These are phyloP conservation scores for Aspergillus jensenii DNA, from an alignment of 2,329 filamentous ascomycete genomes.

Conservation along the genomic window DNA sequence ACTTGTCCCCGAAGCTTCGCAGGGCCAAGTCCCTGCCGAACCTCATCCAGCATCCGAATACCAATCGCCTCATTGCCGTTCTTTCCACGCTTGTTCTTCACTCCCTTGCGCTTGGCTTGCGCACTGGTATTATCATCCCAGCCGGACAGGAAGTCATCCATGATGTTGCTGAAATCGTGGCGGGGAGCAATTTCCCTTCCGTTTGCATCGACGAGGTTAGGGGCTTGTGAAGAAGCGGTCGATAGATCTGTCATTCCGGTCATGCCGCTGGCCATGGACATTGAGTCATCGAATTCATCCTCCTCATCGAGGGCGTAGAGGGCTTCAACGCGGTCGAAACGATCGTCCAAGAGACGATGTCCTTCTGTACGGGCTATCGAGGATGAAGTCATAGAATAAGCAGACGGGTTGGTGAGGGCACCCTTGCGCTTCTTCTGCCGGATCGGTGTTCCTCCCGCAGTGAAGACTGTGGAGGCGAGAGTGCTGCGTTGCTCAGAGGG, in stretches of 20 bases:
- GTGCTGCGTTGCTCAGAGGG: conserved; percentile 44
- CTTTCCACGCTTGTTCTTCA: conserved; percentile 64
- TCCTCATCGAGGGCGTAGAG: conserved; percentile 67
- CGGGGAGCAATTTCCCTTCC: conserved; percentile 58
- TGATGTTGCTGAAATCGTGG: conserved; percentile 80
- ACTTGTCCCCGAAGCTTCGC: conserved; percentile 56
- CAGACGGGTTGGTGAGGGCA: conserved; percentile 81
- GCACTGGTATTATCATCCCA: conserved; percentile 46
- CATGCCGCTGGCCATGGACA: conserved; percentile 50
- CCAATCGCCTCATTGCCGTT: conserved; percentile 79
- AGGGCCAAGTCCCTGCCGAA: conserved; percentile 75
- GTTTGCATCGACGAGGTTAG: conserved; percentile 48
- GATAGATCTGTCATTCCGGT: conserved; percentile 61
- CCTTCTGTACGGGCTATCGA: conserved; percentile 85
- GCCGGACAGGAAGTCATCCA: conserved; percentile 86
- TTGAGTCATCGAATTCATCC: conserved; percentile 51
- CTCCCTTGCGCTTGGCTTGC: conserved; percentile 44
- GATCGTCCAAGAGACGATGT: conserved; percentile 77
- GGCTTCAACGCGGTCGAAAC: conserved; percentile 90
- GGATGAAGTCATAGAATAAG: conserved; percentile 89
- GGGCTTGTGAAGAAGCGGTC: conserved; percentile 58
- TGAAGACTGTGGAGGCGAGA: conserved; percentile 46
- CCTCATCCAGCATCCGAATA: conserved; percentile 86
- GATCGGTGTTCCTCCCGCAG: conserved; percentile 63
- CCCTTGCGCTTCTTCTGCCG: conserved; percentile 93